Conservation (phyloP, 495 filamentous ascomycete species). For the Hypoxylon fragiforme region DNA sequence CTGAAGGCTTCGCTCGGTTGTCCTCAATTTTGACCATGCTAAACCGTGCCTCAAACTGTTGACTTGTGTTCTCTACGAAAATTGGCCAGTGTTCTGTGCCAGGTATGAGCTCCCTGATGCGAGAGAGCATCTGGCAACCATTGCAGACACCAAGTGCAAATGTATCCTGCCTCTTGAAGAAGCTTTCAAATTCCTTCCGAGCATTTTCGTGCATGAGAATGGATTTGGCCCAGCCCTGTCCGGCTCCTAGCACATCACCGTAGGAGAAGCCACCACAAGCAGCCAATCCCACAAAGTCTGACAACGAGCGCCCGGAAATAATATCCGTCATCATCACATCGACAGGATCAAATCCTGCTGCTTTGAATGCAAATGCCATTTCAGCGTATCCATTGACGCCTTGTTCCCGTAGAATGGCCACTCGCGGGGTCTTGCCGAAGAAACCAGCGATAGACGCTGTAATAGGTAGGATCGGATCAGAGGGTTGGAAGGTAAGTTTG, state of each 20-base stretch:
- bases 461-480: conserved; percentile 71
- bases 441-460: conserved; percentile 68
- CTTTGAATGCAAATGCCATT: conserved; percentile 94
- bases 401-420: conserved; percentile 93
- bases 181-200: conserved; percentile 73
- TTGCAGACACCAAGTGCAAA: conserved; percentile 97
- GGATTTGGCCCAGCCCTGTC: conserved; percentile 94
- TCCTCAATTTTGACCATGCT: conserved; percentile 85
- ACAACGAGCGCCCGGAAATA: conserved; percentile 74
- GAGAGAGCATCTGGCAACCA: conserved; percentile 92
- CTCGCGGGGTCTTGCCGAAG: conserved; percentile 74
- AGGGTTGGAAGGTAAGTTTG: conserved; percentile 79
- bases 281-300: conserved; percentile 82
- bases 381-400: conserved; percentile 94
- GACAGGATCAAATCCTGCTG: conserved; percentile 85
- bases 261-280: conserved; percentile 97
- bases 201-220: conserved; percentile 81
- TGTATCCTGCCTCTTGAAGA: conserved; percentile 88
- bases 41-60: conserved; percentile 91
- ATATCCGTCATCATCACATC: conserved; percentile 99
- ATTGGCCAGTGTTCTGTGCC: conserved; percentile 83
- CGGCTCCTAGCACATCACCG: conserved; percentile 93
- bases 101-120: conserved; percentile 81
- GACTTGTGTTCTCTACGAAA: conserved; percentile 81
- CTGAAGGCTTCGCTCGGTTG: conserved; percentile 60